These are phyloP conservation scores for Pogostemon cablin DNA, from an alignment of 257 asterid species.

Conservation along the genomic window DNA sequence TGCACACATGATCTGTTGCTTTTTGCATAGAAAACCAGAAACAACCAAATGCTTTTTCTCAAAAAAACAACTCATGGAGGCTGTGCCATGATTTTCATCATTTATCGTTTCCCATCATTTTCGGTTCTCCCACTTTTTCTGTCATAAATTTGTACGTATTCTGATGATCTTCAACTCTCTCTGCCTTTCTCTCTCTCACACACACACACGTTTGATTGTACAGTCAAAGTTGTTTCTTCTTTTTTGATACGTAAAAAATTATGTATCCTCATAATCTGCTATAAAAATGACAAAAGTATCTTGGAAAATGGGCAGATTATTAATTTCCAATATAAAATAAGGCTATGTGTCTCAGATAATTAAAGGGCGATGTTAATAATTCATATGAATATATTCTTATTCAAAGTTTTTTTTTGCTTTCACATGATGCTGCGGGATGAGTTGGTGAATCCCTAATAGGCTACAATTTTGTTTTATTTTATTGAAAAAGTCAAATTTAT, in stretches of 20 bases:
- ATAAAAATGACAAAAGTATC: conserved; percentile 12
- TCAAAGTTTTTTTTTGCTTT: not conserved
- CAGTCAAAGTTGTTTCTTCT: conserved; percentile 27
- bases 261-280: conserved; percentile 29
- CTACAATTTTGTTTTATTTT: not conserved
- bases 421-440: conserved; percentile 35
- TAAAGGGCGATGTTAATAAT: not conserved
- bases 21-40: conserved; percentile 27
- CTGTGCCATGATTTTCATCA: conserved; percentile 37
- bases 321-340: not conserved
- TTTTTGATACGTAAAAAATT: not conserved
- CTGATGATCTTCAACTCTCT: not conserved
- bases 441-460: conserved; percentile 27
- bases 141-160: conserved; percentile 21
- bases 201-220: not conserved
- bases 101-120: conserved; percentile 18
- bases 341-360: conserved; percentile 13
- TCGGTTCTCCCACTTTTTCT: conserved; percentile 21
- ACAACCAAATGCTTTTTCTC: conserved; percentile 19
- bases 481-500: not conserved
- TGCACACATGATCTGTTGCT: conserved; percentile 7
- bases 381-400: conserved; percentile 19
- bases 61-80: conserved; percentile 24
- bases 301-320: conserved; percentile 17
- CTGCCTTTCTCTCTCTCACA: conserved; percentile 20